Percentiles rank a stretch among this genome's conserved stretches.
Conservation (phyloP, 169 alveolate genomes). For the Eimeria necatrix region DNA sequence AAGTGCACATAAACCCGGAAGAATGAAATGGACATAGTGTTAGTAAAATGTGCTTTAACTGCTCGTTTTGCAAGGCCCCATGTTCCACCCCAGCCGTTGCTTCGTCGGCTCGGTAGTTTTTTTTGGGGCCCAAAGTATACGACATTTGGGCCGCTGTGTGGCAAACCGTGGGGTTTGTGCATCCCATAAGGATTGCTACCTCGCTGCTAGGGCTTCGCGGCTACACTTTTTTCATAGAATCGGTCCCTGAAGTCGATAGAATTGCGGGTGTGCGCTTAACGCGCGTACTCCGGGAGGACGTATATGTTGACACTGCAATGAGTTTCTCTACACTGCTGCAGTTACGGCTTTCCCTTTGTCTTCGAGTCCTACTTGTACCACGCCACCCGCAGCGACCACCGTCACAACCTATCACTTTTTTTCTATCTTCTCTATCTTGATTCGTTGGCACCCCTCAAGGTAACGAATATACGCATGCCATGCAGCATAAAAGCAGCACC, state of each 20-base stretch:
- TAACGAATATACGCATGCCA: background rate
- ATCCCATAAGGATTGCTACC: too few relatives aligned
- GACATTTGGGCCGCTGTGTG: too few relatives aligned
- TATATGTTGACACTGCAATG: background rate
- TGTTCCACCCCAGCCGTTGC: conserved; percentile 35
- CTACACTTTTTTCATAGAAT: too few relatives aligned
- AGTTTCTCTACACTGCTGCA: conserved; percentile 53
- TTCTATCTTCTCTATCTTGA: conserved; percentile 95
- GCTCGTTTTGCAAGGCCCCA: background rate
- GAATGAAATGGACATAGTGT: too few relatives aligned
- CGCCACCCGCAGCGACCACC: conserved; percentile 96
- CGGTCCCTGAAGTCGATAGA: too few relatives aligned
- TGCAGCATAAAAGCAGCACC: background rate
- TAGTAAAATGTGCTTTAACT: too few relatives aligned
- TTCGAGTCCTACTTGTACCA: conserved; percentile 95
- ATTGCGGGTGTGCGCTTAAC: too few relatives aligned
- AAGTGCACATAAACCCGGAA: too few relatives aligned
- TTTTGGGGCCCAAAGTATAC: conserved; percentile 15
- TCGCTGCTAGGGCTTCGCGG: too few relatives aligned
- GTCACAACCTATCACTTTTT: conserved; percentile 98
- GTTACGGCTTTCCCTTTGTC: conserved; percentile 83
- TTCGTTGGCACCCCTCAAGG: conserved; percentile 86
- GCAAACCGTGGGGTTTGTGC: too few relatives aligned
- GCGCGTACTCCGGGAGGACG: background rate
- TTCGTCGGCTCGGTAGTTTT: conserved; percentile 30